Evolutionary conservation across 2,329 filamentous ascomycete genomes (phyloP).

Genomic region (Aspergillus sp.): DNA sequence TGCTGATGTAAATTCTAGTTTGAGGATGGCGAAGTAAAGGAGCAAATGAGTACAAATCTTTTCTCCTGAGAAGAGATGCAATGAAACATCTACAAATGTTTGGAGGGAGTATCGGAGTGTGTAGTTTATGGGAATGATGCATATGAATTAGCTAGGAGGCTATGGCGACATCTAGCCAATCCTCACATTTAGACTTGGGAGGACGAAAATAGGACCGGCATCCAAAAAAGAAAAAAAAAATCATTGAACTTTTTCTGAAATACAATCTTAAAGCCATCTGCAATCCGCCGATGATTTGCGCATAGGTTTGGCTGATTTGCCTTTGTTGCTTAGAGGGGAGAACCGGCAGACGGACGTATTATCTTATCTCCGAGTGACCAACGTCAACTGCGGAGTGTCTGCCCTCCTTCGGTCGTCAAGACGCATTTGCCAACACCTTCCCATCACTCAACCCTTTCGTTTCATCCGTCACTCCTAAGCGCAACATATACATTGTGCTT

Average conservation of each 20-base stretch:
- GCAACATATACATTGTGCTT: not conserved
- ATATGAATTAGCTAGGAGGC: slow-evolving; percentile 6
- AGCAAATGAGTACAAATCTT: slow-evolving; percentile 27
- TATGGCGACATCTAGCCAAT: not conserved
- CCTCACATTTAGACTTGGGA: not conserved
- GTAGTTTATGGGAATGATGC: slow-evolving; percentile 17
- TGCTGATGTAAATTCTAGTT: slow-evolving; percentile 33
- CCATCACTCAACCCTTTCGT: slow-evolving; percentile 4
- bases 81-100: not conserved
- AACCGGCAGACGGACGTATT: slow-evolving; percentile 20
- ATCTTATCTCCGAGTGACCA: slow-evolving; percentile 31
- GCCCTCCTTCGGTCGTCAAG: not conserved
- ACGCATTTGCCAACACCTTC: slow-evolving; percentile 4
- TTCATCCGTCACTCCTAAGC: not conserved
- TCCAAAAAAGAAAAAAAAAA: not conserved
- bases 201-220: not conserved
- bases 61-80: slow-evolving; percentile 30
- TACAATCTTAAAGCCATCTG: not conserved
- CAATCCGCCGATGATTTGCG: not conserved
- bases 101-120: slow-evolving; percentile 6
- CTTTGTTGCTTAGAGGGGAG: not conserved
- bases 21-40: slow-evolving; percentile 41
- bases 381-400: slow-evolving; percentile 16
- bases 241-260: not conserved
- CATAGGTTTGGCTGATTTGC: not conserved